Conservation (phyloP, 768 basidiomycete species). For the Pulveroboletus frians region DNA sequence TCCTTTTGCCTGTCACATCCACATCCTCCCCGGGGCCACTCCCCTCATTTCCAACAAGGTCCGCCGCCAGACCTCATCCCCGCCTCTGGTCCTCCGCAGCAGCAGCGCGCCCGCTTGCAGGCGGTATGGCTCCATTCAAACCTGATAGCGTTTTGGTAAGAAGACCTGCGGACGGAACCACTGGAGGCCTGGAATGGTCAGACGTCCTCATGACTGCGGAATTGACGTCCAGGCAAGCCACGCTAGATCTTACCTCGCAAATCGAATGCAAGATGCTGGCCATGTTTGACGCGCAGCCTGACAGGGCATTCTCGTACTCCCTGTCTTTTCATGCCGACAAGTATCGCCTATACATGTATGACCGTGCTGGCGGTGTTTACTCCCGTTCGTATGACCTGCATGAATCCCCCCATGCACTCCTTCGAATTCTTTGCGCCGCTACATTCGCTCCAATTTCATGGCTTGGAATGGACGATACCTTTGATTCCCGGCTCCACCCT, state of each 20-base stretch:
- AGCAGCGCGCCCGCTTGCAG: not conserved
- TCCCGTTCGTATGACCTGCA: not conserved
- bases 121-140: not conserved
- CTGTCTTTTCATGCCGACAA: not conserved
- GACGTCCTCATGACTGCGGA: not conserved
- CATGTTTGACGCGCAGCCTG: not conserved
- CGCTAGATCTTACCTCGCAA: not conserved
- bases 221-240: not conserved
- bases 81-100: not conserved
- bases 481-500: not conserved
- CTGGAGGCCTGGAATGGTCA: not conserved
- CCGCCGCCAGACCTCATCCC: too few species aligned
- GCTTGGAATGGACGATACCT: not conserved
- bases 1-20: too few species aligned
- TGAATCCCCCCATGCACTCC: not conserved
- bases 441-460: not conserved
- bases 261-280: not conserved
- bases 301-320: not conserved
- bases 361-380: not conserved
- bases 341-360: constrained; percentile 1
- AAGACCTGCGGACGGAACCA: not conserved
- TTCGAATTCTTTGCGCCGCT: not conserved
- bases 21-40: too few species aligned
- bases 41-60: too few species aligned
- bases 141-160: not conserved